Base-by-base conservation (phyloP, 2,329 filamentous ascomycete genomes). In the Talaromyces sp. region DNA sequence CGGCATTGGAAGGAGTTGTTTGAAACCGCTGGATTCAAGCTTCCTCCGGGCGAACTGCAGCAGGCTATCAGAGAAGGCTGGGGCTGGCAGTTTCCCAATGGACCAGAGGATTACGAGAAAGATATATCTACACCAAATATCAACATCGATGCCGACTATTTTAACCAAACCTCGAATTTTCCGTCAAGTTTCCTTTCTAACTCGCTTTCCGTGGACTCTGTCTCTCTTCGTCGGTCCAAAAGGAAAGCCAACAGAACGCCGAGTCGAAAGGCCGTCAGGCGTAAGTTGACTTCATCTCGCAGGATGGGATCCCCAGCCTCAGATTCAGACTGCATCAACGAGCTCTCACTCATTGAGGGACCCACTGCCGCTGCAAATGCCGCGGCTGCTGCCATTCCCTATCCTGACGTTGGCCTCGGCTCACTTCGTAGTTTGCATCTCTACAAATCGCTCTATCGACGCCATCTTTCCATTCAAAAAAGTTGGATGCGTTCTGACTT, bases 1-100 rank as follows among this genome's bases (percentile, higher is more conserved):
- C 93, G 90, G 57, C 92, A 93, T 14, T 99, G 95, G 95, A 98
- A 96, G 78, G 90, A 93, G 68, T 83, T 97, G 0, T 89, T 99
- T 49, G 93, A 97, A 67, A 84, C 83, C 1, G 93, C 97, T 74
- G 92, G 92, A 0, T 97, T 91, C 76, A 81, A 82, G 33, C 82
- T 99, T 1, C 89, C 92, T 0, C 83, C 89, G 0, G 92, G 91
- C 19, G 95, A 99, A 77, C 83, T 99, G 27, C 88, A 92, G 69
- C 89, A 89, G 70, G 93, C 95, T 35, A 93, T 98, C 63, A 82
- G 84, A 49, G 92, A 98, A 80, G 95, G 95, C 14, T 99, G 95
- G 95, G 95, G 93, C 14, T 99, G 95, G 93, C 95, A 99, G 75
- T 92, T 94, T 73, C 92, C 93, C 0, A 86, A 87, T 63, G 90